These are phyloP conservation scores for Diplocarpon mali DNA, from an alignment of 2,329 filamentous ascomycete species.

Conservation along the genomic window DNA sequence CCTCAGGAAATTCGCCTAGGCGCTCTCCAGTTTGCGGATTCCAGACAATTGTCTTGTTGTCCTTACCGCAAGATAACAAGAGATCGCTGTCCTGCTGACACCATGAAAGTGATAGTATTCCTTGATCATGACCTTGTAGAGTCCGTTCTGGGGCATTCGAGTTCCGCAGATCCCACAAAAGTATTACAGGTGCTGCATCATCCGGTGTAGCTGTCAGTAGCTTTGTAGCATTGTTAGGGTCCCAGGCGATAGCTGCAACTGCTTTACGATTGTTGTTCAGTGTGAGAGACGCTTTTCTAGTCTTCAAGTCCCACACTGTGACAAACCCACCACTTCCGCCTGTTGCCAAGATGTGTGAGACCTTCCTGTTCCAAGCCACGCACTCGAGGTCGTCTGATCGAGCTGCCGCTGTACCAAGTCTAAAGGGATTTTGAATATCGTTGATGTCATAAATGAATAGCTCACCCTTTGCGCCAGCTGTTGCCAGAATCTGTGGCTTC, in stretches of 20 bases:
- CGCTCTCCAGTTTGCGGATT: conserved; percentile 84
- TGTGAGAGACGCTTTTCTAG: conserved; percentile 92
- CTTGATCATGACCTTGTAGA: conserved; percentile 85
- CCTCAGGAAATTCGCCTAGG: conserved; percentile 88
- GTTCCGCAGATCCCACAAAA: conserved; percentile 92
- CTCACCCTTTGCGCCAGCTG: conserved; percentile 88
- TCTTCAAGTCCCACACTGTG: conserved; percentile 97
- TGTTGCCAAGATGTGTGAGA: conserved; percentile 89
- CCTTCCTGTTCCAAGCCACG: conserved; percentile 97
- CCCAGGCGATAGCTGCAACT: conserved; percentile 94
- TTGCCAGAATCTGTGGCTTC: conserved; percentile 82
- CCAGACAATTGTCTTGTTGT: conserved; percentile 92
- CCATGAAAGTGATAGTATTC: conserved; percentile 90
- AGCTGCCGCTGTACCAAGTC: conserved; percentile 76
- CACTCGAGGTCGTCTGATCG: conserved; percentile 93
- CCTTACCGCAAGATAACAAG: conserved; percentile 87
- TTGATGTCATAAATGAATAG: conserved; percentile 93
- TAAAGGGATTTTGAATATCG: conserved; percentile 77
- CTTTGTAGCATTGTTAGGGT: conserved; percentile 89
- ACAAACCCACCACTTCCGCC: conserved; percentile 90
- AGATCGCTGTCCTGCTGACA: conserved; percentile 83
- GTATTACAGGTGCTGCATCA: conserved; percentile 76
- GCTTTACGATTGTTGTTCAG: conserved; percentile 89
- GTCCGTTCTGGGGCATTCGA: conserved; percentile 87
- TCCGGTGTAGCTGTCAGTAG: conserved; percentile 85